Conservation (phyloP, 2,329 filamentous ascomycete genomes). For the Pezicula neosporulosa region DNA sequence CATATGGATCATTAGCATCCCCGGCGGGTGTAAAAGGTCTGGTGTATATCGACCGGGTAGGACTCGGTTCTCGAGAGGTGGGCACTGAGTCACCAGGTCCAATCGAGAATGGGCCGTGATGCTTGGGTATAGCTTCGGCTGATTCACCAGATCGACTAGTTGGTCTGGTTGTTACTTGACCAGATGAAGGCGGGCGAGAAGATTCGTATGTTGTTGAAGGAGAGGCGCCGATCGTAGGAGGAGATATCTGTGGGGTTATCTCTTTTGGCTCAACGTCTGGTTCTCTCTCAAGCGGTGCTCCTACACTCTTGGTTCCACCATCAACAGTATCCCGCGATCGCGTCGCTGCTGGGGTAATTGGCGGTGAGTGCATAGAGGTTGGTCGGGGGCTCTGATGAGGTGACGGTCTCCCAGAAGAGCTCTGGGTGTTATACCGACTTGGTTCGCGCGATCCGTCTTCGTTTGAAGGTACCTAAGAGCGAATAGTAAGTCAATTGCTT, state of each 20-base stretch:
- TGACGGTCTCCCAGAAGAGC: constrained; percentile 61
- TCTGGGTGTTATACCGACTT: constrained; percentile 62
- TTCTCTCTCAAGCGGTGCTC: constrained; percentile 32
- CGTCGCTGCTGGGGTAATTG: constrained; percentile 82
- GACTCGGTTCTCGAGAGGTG: constrained; percentile 58
- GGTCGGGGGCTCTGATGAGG: constrained; percentile 64
- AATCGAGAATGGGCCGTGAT: constrained; percentile 26
- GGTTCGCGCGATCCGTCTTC: constrained; percentile 55
- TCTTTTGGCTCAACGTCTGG: constrained; percentile 39
- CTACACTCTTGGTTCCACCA: constrained; percentile 26
- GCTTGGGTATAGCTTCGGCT: constrained; percentile 11
- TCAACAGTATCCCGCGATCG: constrained; percentile 48
- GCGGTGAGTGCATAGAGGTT: constrained; percentile 79
- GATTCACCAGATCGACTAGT: constrained; percentile 18
- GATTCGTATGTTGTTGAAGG: constrained; percentile 31
- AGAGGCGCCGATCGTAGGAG: constrained; percentile 47
- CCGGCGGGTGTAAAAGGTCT: constrained; percentile 76
- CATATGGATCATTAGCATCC: constrained; percentile 81
- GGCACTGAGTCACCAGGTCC: constrained; percentile 46
- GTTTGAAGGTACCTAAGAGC: constrained; percentile 52
- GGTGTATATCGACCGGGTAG: constrained; percentile 64
- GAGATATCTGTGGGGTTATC: constrained; percentile 68
- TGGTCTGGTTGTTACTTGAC: constrained; percentile 20
- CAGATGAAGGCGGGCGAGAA: constrained; percentile 29
- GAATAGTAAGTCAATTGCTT: constrained; percentile 13